Percentiles rank a stretch among this genome's conserved stretches.
Evolutionary conservation across 306 rosid species (phyloP).

Genomic region (Quercus robur): DNA sequence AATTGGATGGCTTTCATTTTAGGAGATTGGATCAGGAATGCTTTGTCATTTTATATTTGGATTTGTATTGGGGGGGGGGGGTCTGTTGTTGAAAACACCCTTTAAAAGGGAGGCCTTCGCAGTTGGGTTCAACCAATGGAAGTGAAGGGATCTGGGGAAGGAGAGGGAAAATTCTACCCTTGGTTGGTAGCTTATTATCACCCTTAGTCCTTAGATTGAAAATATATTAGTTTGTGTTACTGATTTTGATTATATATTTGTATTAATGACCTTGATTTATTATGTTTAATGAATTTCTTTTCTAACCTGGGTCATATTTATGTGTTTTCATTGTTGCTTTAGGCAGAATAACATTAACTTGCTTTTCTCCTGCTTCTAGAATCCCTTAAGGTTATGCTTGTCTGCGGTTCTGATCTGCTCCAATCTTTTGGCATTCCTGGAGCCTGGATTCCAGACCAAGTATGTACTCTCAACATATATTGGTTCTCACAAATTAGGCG

Average conservation of each 20-base stretch:
- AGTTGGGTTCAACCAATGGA: not conserved
- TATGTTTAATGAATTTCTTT: not conserved
- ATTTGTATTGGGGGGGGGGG: not conserved
- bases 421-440: conserved; percentile 77
- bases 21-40: not conserved
- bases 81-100: not conserved
- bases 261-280: not conserved
- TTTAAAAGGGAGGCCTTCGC: not conserved
- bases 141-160: not conserved
- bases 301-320: not conserved
- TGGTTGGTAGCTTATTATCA: not conserved
- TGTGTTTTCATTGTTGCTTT: not conserved
- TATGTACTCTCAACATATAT: conserved; percentile 10
- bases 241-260: not conserved
- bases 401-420: conserved; percentile 91
- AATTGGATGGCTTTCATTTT: not conserved
- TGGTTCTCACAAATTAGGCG: not conserved
- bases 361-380: conserved; percentile 41
- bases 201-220: not conserved
- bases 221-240: not conserved
- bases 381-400: conserved; percentile 77
- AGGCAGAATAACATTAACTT: not conserved
- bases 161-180: not conserved
- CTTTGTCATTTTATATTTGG: not conserved
- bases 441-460: conserved; percentile 75